phyloP scores from a whole-genome alignment of 306 rosid genomes.

The Trifolium subterraneum region DNA sequence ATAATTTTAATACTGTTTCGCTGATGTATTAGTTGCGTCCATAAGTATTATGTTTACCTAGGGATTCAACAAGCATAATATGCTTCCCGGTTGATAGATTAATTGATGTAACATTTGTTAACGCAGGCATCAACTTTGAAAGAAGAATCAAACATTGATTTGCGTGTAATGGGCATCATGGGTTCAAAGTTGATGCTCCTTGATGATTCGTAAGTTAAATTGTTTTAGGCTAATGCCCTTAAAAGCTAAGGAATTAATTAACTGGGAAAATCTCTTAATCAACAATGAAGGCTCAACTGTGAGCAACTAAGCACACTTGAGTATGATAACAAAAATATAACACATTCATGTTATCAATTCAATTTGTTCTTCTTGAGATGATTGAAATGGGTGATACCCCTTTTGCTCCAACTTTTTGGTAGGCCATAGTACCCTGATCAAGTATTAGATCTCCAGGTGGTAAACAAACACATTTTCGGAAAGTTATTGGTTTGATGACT shows the following conservation, averaged over 20 bases:
- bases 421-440: not conserved
- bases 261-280: slow-evolving; percentile 14
- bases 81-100: not conserved
- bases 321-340: not conserved
- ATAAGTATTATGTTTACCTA: not conserved
- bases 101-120: slow-evolving; percentile 20
- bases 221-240: slow-evolving; percentile 21
- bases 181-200: slow-evolving; percentile 83
- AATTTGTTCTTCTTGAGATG: not conserved
- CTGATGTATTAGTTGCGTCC: not conserved
- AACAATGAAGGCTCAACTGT: not conserved
- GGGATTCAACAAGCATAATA: slow-evolving; percentile 6
- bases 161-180: slow-evolving; percentile 93
- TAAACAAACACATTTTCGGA: not conserved
- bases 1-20: not conserved
- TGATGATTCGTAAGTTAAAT: slow-evolving; percentile 76
- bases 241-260: slow-evolving; percentile 3
- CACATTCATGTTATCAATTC: not conserved
- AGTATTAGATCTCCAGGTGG: not conserved
- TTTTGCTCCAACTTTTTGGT: not conserved
- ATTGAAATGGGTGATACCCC: not conserved
- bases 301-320: not conserved
- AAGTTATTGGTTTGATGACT: slow-evolving; percentile 16
- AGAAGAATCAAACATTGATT: slow-evolving; percentile 92
- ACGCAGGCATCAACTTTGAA: slow-evolving; percentile 77